A percentile compares a stretch with the other conserved stretches of the same genome.
Evolutionary conservation across 176 grass and related monocot species (phyloP).

Genomic region (Zea luxurians): DNA sequence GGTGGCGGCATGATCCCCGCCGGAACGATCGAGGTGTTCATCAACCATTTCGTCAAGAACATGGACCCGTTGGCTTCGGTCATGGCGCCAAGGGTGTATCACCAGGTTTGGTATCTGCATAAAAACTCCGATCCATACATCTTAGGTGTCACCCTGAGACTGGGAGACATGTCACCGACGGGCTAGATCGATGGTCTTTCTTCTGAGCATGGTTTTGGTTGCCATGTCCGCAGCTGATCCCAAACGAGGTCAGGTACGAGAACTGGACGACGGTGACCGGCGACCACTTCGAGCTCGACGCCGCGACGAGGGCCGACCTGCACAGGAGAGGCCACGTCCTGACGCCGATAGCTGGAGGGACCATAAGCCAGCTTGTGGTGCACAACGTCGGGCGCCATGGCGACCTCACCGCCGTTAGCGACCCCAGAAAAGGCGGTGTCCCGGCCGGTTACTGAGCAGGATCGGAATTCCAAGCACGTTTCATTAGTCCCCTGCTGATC

Average conservation of each 20-base stretch:
- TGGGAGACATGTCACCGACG: neutral
- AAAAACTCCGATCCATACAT: no score
- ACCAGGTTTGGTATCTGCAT: slow-evolving; percentile 47
- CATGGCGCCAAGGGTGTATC: slow-evolving; percentile 73
- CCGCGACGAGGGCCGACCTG: slow-evolving; percentile 63
- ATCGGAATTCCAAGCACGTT: neutral
- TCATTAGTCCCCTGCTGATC: neutral
- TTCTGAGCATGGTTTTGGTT: neutral
- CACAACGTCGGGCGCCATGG: slow-evolving; percentile 52
- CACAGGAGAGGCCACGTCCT: slow-evolving; percentile 65
- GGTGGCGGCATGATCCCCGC: slow-evolving; percentile 80
- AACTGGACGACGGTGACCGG: slow-evolving; percentile 94
- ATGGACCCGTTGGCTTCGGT: slow-evolving; percentile 85
- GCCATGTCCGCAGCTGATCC: slow-evolving; percentile 61
- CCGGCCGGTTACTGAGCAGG: slow-evolving; percentile 73
- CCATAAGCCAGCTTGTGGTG: slow-evolving; percentile 83
- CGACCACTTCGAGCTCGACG: slow-evolving; percentile 72
- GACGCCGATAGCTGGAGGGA: slow-evolving; percentile 66
- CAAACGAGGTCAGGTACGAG: slow-evolving; percentile 85
- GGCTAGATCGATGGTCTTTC: no score
- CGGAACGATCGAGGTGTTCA: slow-evolving; percentile 60
- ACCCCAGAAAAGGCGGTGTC: slow-evolving; percentile 92
- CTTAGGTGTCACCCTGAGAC: neutral
- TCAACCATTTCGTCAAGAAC: slow-evolving; percentile 78
- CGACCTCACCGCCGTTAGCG: slow-evolving; percentile 71